Base-by-base conservation (phyloP, 495 filamentous ascomycete species). In the Penicillium arizonense region DNA sequence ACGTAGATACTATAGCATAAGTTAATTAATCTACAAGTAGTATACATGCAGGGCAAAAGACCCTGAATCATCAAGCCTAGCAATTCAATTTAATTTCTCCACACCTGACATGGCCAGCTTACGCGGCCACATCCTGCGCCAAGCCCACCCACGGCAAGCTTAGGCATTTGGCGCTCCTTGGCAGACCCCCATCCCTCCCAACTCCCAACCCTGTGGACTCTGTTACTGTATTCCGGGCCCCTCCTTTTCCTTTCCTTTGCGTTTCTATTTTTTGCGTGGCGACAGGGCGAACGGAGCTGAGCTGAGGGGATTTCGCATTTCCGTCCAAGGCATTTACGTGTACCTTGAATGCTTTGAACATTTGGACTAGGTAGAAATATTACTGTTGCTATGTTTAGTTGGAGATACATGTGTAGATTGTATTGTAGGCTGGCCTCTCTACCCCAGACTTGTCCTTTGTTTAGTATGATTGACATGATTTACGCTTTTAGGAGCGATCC, bases 141-240 rank as follows among this genome's bases (percentile, higher is more conserved):
- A 66, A 66, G 63, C 21, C 34, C 37, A 30, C 39, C 37, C 56
- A 55, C 56, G 39, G 53, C 53, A 60, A 65, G 63, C 63, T 65
- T 65, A 65, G 63, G 62, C 57, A 66, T 63, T 61, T 59, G 50
- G 55, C 55, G 63, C 41, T 33, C 48, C 57, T 66, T 66, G 63
- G 60, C 60, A 55, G 16, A 34, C 38, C 43, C 33, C 23, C 23
- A 24, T 24, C 23, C 23, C 28, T 7, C 28, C 28, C 2, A 30
- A 30, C 28, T 30, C 7, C 28, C 28, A 30, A 30, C 28, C 28
- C 28, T 30, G 28, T 30, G 28, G 3, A 30, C 38, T 56, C 40
- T 24, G 30, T 48, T 44, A 33, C 33, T 16, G 11, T 33, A 36
- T 21, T 33, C 14, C 39, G 20, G 40, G 21, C n/a, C 20, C 40